phyloP scores from a whole-genome alignment of 495 filamentous ascomycete species.

The Podospora fimiseda region DNA sequence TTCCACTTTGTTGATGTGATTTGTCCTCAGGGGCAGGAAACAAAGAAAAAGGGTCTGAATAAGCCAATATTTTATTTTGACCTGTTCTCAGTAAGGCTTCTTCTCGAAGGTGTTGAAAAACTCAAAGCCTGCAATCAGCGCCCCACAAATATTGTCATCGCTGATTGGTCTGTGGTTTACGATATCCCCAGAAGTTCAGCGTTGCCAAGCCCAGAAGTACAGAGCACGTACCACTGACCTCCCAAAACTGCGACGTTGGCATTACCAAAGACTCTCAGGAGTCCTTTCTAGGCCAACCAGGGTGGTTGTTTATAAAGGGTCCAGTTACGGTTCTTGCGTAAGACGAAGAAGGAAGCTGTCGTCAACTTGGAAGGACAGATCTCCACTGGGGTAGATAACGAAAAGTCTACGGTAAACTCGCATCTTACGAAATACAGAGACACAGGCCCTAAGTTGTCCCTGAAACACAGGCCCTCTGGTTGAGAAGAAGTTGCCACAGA shows the following conservation, averaged over 20 bases:
- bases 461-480: too few relatives aligned
- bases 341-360: neutral
- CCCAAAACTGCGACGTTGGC: constrained; percentile 4
- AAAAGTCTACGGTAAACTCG: neutral
- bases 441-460: too few relatives aligned
- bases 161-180: neutral
- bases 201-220: neutral
- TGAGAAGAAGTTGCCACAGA: neutral
- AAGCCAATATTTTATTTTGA: neutral
- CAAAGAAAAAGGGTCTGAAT: neutral
- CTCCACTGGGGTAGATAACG: neutral
- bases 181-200: neutral
- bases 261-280: neutral
- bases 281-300: too few relatives aligned
- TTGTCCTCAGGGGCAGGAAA: constrained; percentile 1
- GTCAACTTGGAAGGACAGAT: neutral
- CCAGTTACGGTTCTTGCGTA: too few relatives aligned
- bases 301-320: too few relatives aligned
- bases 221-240: neutral
- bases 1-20: neutral
- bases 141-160: too few relatives aligned
- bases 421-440: too few relatives aligned
- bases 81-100: neutral
- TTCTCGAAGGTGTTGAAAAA: too few relatives aligned
- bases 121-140: too few relatives aligned